phyloP scores from a whole-genome alignment of 257 asterid species.

The Fraxinus americana region DNA sequence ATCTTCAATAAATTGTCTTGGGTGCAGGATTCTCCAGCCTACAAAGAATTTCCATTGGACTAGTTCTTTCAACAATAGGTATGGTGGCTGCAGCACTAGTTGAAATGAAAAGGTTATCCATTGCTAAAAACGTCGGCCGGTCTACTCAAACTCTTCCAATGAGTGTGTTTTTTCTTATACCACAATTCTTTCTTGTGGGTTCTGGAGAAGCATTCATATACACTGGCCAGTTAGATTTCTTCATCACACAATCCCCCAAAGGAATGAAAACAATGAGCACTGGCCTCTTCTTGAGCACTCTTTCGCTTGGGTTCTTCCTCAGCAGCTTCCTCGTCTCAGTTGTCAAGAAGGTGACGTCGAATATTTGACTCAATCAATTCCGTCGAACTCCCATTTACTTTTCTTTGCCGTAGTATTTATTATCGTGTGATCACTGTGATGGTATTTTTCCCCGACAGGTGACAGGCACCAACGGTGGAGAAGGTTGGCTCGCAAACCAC shows the following conservation, averaged over 20 bases:
- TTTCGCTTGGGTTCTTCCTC: constrained; percentile 78
- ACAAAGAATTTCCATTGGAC: constrained; percentile 72
- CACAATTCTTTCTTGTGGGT: constrained; percentile 84
- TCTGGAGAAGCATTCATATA: constrained; percentile 89
- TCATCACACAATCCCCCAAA: constrained; percentile 86
- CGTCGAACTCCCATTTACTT: no score
- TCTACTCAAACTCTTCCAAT: constrained; percentile 52
- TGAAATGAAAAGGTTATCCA: constrained; percentile 66
- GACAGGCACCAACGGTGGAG: constrained; percentile 44
- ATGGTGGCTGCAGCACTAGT: constrained; percentile 73
- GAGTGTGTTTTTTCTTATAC: constrained; percentile 70
- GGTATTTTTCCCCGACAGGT: neutral
- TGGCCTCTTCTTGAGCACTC: constrained; percentile 83
- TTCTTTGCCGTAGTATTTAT: no score
- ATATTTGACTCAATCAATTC: neutral
- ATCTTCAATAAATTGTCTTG: neutral
- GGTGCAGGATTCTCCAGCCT: constrained; percentile 62
- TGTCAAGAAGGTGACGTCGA: constrained; percentile 55
- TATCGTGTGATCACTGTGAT: no score
- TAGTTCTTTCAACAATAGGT: constrained; percentile 67
- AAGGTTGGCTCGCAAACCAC: constrained; percentile 84
- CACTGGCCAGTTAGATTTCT: constrained; percentile 94
- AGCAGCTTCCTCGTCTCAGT: constrained; percentile 78
- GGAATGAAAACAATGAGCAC: constrained; percentile 98
- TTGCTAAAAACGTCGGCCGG: constrained; percentile 43